Base-by-base conservation (phyloP, 208 protist species). In the Trypanosoma brucei region DNA sequence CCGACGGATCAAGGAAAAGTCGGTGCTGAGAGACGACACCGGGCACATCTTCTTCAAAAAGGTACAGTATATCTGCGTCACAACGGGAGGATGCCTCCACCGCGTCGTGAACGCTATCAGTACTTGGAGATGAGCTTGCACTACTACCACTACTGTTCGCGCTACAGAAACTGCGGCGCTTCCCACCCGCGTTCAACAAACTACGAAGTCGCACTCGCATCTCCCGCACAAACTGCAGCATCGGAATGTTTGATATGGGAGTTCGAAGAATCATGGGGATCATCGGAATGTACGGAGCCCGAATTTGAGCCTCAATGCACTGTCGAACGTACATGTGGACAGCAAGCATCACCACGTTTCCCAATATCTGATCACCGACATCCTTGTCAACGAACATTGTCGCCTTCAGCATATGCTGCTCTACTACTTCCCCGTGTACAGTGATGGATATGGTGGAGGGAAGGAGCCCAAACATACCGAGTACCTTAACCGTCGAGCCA, bases 341-440 rank as follows among this genome's bases (percentile, higher is more conserved):
- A 22, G 77, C 85, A 14, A 88, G 80, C 79, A 92, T 78, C 42
- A 88, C 82, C 55, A 92, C 78, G 48, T 88, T 86, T 22, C 85
- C 82, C 9, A 92, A 68, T 44, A 89, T 92, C 58, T 92, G 85
- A 52, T 92, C 85, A 6, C 85, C 85, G 1, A 88, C 85, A 69
- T 88, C 81, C 62, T 87, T 92, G 65, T 88, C 82, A 5, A 92
- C 75, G 60, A 92, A 92, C 84, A 91, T 91, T 30, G 78, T 84
- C 31, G 79, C 81, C 61, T 91, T 91, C 51, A 91, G 59, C 40
- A 91, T 66, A 66, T 91, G 84, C 56, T 83, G 76, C 55, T 82
- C 70, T 6, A 82, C 44, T 30, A 30, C 62, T 55, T 57, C 59
- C 8, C 65, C 70, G 54, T 78, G 70, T 7, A 75, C 39, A 39